Conservation (phyloP, 2,329 filamentous ascomycete species). For the Pseudogymnoascus sp. region DNA sequence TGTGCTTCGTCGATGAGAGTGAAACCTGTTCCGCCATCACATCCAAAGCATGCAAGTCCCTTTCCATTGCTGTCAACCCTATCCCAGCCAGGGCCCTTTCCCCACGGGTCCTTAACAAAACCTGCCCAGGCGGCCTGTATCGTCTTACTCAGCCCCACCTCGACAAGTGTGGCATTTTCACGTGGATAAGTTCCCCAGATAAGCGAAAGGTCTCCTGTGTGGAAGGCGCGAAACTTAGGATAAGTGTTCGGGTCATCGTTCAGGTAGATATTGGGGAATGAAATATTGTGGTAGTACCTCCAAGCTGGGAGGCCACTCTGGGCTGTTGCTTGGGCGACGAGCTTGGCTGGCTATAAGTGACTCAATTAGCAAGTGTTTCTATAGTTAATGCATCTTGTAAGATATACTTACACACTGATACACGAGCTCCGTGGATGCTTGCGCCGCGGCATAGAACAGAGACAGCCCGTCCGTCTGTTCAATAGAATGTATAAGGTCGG, state of each 20-base stretch:
- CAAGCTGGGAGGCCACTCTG: not conserved
- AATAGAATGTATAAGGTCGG: not conserved
- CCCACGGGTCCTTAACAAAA: slow-evolving; percentile 23
- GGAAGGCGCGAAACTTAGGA: slow-evolving; percentile 25
- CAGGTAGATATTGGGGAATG: slow-evolving; percentile 2
- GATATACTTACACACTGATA: slow-evolving; percentile 1
- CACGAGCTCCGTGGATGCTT: not conserved
- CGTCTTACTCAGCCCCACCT: slow-evolving; percentile 18
- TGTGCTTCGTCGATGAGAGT: not conserved
- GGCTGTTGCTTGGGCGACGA: not conserved
- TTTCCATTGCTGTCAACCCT: not conserved
- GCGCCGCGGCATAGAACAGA: not conserved
- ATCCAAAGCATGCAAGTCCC: not conserved
- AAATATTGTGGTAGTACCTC: not conserved
- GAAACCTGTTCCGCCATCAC: not conserved
- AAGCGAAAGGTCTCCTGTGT: slow-evolving; percentile 28
- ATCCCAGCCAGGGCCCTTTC: slow-evolving; percentile 21
- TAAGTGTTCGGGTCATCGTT: not conserved
- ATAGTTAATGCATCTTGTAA: not conserved
- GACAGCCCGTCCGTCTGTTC: not conserved
- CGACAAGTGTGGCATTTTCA: slow-evolving; percentile 17
- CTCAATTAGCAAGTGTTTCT: not conserved
- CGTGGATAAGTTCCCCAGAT: slow-evolving; percentile 25
- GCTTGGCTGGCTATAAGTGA: not conserved
- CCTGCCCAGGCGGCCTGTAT: slow-evolving; percentile 25